Evolutionary conservation across 2,329 filamentous ascomycete genomes (phyloP).

Genomic region (Neobulgaria alba): DNA sequence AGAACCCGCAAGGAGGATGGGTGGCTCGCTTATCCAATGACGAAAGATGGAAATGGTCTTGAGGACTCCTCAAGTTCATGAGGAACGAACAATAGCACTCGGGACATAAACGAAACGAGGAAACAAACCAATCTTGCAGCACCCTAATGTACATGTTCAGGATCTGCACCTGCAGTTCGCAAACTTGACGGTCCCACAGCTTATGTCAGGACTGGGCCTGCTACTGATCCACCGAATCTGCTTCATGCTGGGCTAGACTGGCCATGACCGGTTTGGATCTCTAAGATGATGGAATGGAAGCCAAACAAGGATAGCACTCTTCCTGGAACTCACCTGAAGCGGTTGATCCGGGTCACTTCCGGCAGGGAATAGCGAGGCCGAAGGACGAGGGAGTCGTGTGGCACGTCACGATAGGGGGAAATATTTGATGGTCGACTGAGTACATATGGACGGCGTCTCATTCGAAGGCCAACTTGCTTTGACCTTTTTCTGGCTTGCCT

Average conservation of each 20-base stretch:
- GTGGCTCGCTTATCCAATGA: too few species aligned
- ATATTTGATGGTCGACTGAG: constrained; percentile 3
- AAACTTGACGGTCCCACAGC: too few species aligned
- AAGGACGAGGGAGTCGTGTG: constrained; percentile 16
- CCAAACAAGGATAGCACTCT: constrained; percentile 10
- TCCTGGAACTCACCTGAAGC: constrained; percentile 8
- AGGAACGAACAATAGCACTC: neutral
- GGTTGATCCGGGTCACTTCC: constrained; percentile 14
- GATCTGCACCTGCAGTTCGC: constrained; percentile 14
- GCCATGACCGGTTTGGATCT: too few species aligned
- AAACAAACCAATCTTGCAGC: constrained; percentile 8
- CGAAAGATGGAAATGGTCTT: too few species aligned
- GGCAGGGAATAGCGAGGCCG: constrained; percentile 6
- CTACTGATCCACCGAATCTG: constrained; percentile 1
- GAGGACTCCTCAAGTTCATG: too few species aligned
- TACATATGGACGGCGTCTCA: constrained; percentile 12
- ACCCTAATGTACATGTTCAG: constrained; percentile 9
- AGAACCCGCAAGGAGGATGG: too few species aligned
- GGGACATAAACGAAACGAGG: constrained; percentile 1
- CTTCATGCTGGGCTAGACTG: too few species aligned
- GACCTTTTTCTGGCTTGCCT: constrained; percentile 41
- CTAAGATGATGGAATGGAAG: too few species aligned
- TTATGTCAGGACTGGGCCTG: constrained; percentile 2
- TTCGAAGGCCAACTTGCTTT: constrained; percentile 50
- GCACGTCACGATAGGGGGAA: constrained; percentile 21